A percentile compares a stretch with the other conserved stretches of the same genome.
Evolutionary conservation across 352 stramenopile species (phyloP).

Genomic region (Phytopythium litorale): DNA sequence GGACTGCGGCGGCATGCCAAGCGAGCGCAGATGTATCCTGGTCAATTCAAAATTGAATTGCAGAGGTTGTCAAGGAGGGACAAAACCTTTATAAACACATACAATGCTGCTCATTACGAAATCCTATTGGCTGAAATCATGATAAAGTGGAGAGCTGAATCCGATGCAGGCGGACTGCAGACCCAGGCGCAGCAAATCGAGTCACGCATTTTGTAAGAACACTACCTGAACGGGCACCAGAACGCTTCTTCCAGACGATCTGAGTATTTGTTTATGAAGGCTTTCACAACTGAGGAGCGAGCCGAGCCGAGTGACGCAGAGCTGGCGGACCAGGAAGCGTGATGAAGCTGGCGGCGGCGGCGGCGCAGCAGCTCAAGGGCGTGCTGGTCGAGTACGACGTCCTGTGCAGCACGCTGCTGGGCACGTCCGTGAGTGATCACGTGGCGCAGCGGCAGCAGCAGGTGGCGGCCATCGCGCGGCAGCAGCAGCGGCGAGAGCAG

Average conservation of each 20-base stretch:
- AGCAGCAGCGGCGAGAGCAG: conserved; percentile 17
- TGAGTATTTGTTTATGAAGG: too few species aligned
- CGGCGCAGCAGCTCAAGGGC: conserved; percentile 65
- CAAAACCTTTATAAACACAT: too few species aligned
- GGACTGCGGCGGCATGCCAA: neutral
- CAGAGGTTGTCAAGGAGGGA: neutral
- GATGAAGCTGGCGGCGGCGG: conserved; percentile 70
- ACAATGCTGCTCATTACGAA: too few species aligned
- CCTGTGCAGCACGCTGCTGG: conserved; percentile 66
- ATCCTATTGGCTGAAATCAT: too few species aligned
- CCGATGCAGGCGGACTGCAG: too few species aligned
- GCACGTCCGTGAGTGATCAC: conserved; percentile 31
- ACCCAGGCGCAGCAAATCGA: too few species aligned
- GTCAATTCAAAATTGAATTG: neutral
- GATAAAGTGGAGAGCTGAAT: too few species aligned
- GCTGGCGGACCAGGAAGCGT: neutral
- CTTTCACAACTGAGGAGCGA: too few species aligned
- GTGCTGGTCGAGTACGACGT: conserved; percentile 79
- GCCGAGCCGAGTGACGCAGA: too few species aligned
- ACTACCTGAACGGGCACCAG: too few species aligned
- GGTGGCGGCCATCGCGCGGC: conserved; percentile 11
- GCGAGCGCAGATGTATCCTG: neutral
- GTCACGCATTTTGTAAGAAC: too few species aligned
- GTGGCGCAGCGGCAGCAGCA: conserved; percentile 24
- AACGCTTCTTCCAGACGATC: too few species aligned